phyloP scores from a whole-genome alignment of 495 filamentous ascomycete genomes.

The Astrothelium macrocarpum region DNA sequence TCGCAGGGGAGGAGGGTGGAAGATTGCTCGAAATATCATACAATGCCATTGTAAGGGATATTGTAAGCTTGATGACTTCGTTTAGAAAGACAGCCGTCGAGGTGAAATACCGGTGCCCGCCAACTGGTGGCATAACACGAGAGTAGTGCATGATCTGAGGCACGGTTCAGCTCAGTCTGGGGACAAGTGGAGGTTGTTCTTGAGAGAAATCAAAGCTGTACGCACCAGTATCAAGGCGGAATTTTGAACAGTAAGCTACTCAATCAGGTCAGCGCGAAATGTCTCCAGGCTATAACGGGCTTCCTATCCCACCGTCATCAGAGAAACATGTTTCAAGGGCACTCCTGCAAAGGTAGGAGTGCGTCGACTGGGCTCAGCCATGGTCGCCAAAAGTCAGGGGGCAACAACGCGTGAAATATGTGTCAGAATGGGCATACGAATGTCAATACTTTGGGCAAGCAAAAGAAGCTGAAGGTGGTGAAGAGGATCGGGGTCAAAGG shows the following conservation, averaged over 20 bases:
- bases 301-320: constrained; percentile 55
- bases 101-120: constrained; percentile 78
- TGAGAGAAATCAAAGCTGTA: too few species aligned
- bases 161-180: constrained; percentile 15
- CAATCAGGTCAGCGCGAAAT: background rate
- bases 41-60: constrained; percentile 76
- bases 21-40: constrained; percentile 68
- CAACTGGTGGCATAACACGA: constrained; percentile 72
- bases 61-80: constrained; percentile 80
- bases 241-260: constrained; percentile 68
- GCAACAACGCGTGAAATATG: background rate
- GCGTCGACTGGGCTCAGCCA: background rate
- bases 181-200: too few species aligned
- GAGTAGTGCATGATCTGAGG: constrained; percentile 85
- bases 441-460: background rate
- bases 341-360: constrained; percentile 37
- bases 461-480: background rate
- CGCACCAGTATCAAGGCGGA: constrained; percentile 65
- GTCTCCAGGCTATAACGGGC: background rate
- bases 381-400: background rate
- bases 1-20: constrained; percentile 65
- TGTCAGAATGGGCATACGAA: background rate
- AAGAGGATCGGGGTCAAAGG: background rate
- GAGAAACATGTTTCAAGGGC: constrained; percentile 66
- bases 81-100: constrained; percentile 93